Percentiles rank a stretch among this genome's conserved stretches.
Evolutionary conservation across 2,329 filamentous ascomycete species (phyloP).

Genomic region (Fusarium buxicola): DNA sequence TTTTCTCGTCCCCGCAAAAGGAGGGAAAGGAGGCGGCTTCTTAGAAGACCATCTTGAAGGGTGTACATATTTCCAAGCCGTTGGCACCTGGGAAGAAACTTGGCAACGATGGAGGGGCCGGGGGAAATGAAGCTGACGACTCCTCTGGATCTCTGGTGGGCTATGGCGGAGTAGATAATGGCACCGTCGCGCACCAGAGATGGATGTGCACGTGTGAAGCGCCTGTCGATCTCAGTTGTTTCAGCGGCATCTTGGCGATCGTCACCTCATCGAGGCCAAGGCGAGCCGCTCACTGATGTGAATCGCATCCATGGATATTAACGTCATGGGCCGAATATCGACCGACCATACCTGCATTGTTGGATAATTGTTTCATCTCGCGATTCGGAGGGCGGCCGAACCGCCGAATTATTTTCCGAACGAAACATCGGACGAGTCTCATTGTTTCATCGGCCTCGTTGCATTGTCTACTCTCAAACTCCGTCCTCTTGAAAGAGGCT

Average conservation of each 20-base stretch:
- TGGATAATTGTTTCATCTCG: slow-evolving; percentile 14
- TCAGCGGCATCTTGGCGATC: slow-evolving; percentile 36
- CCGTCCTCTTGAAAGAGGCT: slow-evolving; percentile 3
- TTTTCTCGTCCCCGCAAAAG: slow-evolving; percentile 35
- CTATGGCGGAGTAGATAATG: slow-evolving; percentile 32
- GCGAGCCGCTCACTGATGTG: slow-evolving; percentile 17
- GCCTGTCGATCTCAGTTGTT: slow-evolving; percentile 29
- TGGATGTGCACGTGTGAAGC: slow-evolving; percentile 22
- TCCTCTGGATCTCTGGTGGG: slow-evolving; percentile 8
- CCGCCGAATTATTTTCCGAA: slow-evolving; percentile 32
- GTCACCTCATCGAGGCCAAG: slow-evolving; percentile 29
- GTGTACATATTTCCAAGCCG: background rate
- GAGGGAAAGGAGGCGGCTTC: slow-evolving; percentile 18
- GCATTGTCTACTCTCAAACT: background rate
- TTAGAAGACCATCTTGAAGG: background rate
- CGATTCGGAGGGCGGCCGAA: slow-evolving; percentile 7
- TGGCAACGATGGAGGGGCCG: slow-evolving; percentile 5
- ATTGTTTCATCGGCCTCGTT: slow-evolving; percentile 11
- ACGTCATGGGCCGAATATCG: slow-evolving; percentile 29
- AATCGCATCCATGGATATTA: slow-evolving; percentile 6
- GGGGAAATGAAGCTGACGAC: slow-evolving; percentile 42
- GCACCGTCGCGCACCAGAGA: slow-evolving; percentile 22
- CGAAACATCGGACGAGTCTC: slow-evolving; percentile 22
- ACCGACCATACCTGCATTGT: slow-evolving; percentile 17
- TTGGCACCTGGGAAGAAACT: slow-evolving; percentile 1